Evolutionary conservation across 2,329 filamentous ascomycete genomes (phyloP).

Genomic region (Didymellaceae sp.): DNA sequence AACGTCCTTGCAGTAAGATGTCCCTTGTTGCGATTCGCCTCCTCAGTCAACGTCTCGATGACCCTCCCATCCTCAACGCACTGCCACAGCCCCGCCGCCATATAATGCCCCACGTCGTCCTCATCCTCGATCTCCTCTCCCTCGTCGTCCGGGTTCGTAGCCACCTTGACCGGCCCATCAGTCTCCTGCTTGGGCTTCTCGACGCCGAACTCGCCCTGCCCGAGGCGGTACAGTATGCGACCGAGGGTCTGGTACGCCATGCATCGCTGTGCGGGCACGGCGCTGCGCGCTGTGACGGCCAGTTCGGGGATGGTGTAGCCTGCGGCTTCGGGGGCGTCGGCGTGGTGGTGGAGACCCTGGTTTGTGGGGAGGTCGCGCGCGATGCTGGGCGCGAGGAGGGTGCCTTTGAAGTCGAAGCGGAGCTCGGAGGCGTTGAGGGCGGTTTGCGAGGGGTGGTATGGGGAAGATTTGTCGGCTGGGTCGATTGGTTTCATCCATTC

Average conservation of each 20-base stretch:
- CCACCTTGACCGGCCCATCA: constrained; percentile 56
- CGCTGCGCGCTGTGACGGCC: constrained; percentile 77
- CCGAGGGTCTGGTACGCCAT: constrained; percentile 92
- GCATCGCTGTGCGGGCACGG: constrained; percentile 85
- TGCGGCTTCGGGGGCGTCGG: constrained; percentile 87
- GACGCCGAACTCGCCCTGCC: constrained; percentile 71
- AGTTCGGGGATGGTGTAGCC: constrained; percentile 93
- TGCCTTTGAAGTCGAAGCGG: constrained; percentile 87
- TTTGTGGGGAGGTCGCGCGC: constrained; percentile 76
- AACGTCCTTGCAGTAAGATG: constrained; percentile 84
- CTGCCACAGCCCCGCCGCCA: constrained; percentile 81
- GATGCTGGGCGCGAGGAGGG: constrained; percentile 76
- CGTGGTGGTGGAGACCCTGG: constrained; percentile 90
- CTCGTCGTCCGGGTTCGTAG: constrained; percentile 46
- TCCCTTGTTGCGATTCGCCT: constrained; percentile 70
- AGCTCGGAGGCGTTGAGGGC: constrained; percentile 77
- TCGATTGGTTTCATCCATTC: constrained; percentile 78
- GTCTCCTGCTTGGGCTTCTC: constrained; percentile 50
- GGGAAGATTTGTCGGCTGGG: constrained; percentile 68
- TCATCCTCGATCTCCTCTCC: constrained; percentile 47
- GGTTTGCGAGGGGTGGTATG: constrained; percentile 80
- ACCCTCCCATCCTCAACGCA: constrained; percentile 78
- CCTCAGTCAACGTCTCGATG: constrained; percentile 76
- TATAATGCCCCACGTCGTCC: constrained; percentile 47
- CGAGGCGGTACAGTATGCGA: constrained; percentile 81